phyloP scores from a whole-genome alignment of 805 yeast species.

The Zygosaccharomyces bisporus region DNA sequence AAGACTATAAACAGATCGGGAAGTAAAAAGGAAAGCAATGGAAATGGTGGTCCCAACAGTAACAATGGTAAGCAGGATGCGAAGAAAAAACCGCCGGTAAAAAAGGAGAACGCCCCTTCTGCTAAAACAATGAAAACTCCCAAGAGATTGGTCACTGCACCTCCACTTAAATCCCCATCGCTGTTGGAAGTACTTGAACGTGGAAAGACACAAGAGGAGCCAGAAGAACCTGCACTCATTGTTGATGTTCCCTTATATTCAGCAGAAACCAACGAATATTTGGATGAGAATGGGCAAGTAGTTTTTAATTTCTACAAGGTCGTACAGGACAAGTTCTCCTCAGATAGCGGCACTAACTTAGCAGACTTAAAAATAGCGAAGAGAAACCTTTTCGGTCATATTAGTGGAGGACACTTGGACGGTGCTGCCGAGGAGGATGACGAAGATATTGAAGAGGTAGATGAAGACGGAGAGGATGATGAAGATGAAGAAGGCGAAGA shows the following conservation, averaged over 20 bases:
- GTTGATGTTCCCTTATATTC: constrained; percentile 32
- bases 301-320: constrained; percentile 30
- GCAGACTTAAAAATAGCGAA: constrained; percentile 19
- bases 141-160: constrained; percentile 23
- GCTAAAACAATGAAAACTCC: constrained; percentile 21
- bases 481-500: constrained; percentile 21
- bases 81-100: constrained; percentile 9
- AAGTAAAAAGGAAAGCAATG: constrained; percentile 4
- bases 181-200: constrained; percentile 21
- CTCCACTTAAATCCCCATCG: constrained; percentile 25
- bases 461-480: constrained; percentile 24
- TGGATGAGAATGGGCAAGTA: constrained; percentile 37
- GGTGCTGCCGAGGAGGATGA: constrained; percentile 30
- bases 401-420: constrained; percentile 14
- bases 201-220: constrained; percentile 15
- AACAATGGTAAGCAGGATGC: constrained; percentile 6
- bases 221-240: constrained; percentile 25
- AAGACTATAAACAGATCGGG: constrained; percentile 7
- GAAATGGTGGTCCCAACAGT: constrained; percentile 2
- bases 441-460: constrained; percentile 20
- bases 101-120: constrained; percentile 15
- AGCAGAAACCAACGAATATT: constrained; percentile 27
- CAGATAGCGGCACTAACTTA: constrained; percentile 3
- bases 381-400: constrained; percentile 23
- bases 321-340: constrained; percentile 20